These are phyloP conservation scores for Royoungia palumana DNA, from an alignment of 768 basidiomycete species.

Conservation along the genomic window DNA sequence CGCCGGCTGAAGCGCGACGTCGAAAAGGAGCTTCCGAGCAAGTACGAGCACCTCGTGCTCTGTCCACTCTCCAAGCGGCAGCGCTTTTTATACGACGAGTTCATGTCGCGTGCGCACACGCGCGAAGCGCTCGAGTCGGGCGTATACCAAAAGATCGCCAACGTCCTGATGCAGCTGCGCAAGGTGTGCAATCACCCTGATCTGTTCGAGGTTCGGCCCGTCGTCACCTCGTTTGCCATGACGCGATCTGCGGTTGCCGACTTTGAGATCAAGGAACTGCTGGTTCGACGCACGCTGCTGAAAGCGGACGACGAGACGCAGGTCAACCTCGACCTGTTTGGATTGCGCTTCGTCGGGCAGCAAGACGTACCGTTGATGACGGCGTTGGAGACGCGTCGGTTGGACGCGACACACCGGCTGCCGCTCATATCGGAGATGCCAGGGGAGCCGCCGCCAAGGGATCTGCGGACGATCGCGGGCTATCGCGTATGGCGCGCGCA, in stretches of 20 bases:
- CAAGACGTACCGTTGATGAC: slow-evolving; percentile 54
- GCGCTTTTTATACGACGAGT: slow-evolving; percentile 94
- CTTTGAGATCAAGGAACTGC: slow-evolving; percentile 83
- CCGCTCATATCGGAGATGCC: slow-evolving; percentile 52
- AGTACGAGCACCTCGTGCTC: slow-evolving; percentile 86
- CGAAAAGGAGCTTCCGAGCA: slow-evolving; percentile 91
- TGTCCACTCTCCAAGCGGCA: slow-evolving; percentile 89
- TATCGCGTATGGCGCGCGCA: slow-evolving; percentile 54
- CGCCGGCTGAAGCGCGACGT: slow-evolving; percentile 98
- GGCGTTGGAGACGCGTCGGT: slow-evolving; percentile 48
- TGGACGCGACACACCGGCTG: slow-evolving; percentile 59
- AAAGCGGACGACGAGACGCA: slow-evolving; percentile 48
- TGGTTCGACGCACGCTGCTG: slow-evolving; percentile 74
- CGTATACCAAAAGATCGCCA: slow-evolving; percentile 84
- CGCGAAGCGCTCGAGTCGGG: slow-evolving; percentile 80
- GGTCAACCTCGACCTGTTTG: slow-evolving; percentile 60
- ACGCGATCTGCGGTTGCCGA: slow-evolving; percentile 71
- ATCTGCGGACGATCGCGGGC: slow-evolving; percentile 72
- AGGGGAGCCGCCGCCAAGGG: slow-evolving; percentile 66
- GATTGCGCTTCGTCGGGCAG: slow-evolving; percentile 56
- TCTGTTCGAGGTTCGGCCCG: slow-evolving; percentile 85
- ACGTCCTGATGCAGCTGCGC: slow-evolving; percentile 96
- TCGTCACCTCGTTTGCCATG: slow-evolving; percentile 74
- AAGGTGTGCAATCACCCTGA: slow-evolving; percentile 97
- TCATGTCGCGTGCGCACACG: slow-evolving; percentile 87